These are phyloP conservation scores for Gastrolobium villosum DNA, from an alignment of 306 rosid genomes.

Conservation along the genomic window DNA sequence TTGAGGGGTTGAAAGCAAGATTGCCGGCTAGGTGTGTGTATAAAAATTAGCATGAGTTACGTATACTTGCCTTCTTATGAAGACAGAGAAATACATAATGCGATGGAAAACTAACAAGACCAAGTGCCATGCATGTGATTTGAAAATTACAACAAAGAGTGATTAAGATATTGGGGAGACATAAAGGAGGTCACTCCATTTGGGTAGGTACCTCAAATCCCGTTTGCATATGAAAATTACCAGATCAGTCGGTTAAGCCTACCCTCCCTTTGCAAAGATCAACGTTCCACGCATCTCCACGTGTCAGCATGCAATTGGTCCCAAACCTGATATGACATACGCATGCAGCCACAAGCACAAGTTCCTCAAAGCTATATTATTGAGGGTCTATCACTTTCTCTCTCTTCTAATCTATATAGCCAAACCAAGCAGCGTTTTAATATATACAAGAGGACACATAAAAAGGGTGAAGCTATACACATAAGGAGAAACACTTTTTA, in stretches of 20 bases:
- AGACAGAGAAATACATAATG: constrained; percentile 33
- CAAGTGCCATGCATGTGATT: constrained; percentile 57
- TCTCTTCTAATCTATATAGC: constrained; percentile 57
- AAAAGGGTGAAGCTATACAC: constrained; percentile 8
- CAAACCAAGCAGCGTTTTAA: constrained; percentile 57
- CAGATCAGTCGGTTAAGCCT: neutral
- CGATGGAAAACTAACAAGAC: constrained; percentile 51
- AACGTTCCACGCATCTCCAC: constrained; percentile 47
- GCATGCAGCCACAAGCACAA: constrained; percentile 70
- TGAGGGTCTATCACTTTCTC: constrained; percentile 51
- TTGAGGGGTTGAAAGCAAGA: constrained; percentile 35
- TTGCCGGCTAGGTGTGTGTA: constrained; percentile 32
- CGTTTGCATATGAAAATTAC: constrained; percentile 47
- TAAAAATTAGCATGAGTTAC: neutral
- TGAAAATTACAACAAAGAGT: constrained; percentile 47
- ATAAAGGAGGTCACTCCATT: constrained; percentile 32
- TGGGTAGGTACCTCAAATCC: constrained; percentile 57
- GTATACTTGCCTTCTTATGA: constrained; percentile 12
- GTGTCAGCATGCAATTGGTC: constrained; percentile 44
- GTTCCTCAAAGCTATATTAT: constrained; percentile 70
- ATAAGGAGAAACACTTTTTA: constrained; percentile 48
- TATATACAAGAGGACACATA: constrained; percentile 50
- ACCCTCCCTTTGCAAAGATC: constrained; percentile 48
- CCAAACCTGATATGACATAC: constrained; percentile 50
- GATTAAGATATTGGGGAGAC: constrained; percentile 43